A percentile compares a stretch with the other conserved stretches of the same genome.
These are phyloP conservation scores for Paragyromitra xinjiangensis DNA, from an alignment of 495 filamentous ascomycete genomes.

Conservation along the genomic window DNA sequence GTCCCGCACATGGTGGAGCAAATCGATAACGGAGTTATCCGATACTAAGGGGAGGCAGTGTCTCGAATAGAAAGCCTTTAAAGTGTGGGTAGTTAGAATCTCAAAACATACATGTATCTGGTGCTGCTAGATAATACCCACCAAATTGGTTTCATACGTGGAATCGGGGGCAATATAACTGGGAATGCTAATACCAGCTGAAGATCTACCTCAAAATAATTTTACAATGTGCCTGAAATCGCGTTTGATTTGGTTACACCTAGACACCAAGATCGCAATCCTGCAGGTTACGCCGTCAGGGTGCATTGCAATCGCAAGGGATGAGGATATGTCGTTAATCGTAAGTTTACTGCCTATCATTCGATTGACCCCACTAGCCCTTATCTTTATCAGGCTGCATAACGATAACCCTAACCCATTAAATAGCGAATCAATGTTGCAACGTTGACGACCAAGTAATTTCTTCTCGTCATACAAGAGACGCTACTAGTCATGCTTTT, in stretches of 20 bases:
- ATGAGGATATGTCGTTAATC: conserved; percentile 45
- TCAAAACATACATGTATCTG: background rate
- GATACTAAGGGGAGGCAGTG: background rate
- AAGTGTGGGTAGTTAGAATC: background rate
- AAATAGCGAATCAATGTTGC: conserved; percentile 34
- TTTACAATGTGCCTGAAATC: conserved; percentile 1
- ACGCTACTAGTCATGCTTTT: background rate
- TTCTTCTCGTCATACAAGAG: background rate
- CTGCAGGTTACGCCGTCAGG: conserved; percentile 19
- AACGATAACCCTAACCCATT: conserved; percentile 45
- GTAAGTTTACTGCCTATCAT: conserved; percentile 29
- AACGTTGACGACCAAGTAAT: conserved; percentile 27
- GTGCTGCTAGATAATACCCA: background rate
- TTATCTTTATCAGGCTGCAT: conserved; percentile 22
- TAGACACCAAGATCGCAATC: conserved; percentile 1
- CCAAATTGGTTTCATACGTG: background rate
- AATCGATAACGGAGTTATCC: background rate
- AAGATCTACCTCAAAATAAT: background rate
- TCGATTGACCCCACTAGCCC: conserved; percentile 15
- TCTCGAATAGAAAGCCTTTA: background rate
- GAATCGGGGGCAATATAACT: background rate
- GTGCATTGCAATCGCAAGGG: conserved; percentile 29
- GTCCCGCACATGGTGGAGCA: background rate
- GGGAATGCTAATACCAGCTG: background rate
- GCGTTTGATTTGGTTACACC: conserved; percentile 1